Percentiles rank a stretch among this genome's conserved stretches.
Conservation (phyloP, 257 asterid genomes). For the Osmanthus fragrans region DNA sequence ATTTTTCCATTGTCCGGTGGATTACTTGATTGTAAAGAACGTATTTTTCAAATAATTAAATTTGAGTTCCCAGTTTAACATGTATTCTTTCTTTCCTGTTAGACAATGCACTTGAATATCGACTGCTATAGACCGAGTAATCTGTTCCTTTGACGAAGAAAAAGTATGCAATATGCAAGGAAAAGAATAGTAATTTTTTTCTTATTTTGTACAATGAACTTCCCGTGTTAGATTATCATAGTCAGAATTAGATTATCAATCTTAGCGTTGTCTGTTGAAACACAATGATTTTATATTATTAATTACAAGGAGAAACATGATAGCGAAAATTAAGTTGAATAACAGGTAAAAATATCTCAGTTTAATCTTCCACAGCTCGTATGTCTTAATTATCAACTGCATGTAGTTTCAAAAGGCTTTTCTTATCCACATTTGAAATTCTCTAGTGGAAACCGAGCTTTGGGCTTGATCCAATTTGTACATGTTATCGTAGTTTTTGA, state of each 20-base stretch:
- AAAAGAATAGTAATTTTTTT: no score
- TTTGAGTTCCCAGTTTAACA: not conserved
- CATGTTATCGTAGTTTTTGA: slow-evolving; percentile 22
- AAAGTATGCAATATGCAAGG: no score
- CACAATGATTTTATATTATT: not conserved
- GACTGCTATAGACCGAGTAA: not conserved
- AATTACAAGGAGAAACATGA: no score
- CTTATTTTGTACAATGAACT: no score
- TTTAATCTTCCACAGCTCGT: not conserved
- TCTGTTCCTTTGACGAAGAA: not conserved
- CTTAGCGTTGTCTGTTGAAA: no score
- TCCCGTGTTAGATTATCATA: no score
- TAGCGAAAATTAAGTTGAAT: not conserved
- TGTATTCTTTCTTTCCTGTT: not conserved
- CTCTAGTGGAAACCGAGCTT: slow-evolving; percentile 61
- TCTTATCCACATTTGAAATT: slow-evolving; percentile 35
- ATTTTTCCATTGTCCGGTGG: not conserved
- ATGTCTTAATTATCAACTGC: slow-evolving; percentile 32
- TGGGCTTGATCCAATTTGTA: slow-evolving; percentile 40
- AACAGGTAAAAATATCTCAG: not conserved
- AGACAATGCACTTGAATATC: not conserved
- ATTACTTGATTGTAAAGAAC: not conserved
- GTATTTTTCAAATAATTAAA: not conserved
- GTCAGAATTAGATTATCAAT: no score
- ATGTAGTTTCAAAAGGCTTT: slow-evolving; percentile 34